Evolutionary conservation across 148 eudicot genomes (phyloP), one percentile per base, ranked within the genome.

Genomic region (Beta vulgaris): DNA sequence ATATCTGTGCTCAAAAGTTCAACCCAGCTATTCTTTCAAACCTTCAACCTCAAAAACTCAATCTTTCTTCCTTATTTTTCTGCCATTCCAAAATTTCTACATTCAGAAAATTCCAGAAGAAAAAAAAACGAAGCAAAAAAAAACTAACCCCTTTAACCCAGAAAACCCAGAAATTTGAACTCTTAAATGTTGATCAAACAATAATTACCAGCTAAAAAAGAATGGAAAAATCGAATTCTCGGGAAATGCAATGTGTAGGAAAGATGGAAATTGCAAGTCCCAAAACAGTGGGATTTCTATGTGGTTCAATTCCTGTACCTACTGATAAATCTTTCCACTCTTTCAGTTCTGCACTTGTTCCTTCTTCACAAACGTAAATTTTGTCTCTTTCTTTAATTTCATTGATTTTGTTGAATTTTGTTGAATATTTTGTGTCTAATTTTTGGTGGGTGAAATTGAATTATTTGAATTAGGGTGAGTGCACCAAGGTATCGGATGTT

Each of bases 401-500:
- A 31, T 63, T 39, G 13, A 7, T 59, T 73, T 16, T 71, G 7
- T 53, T 54, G 44, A 71, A 32, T 51, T 54, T 3, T 69, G 43
- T 49, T 31, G 25, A 5, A 1, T 14, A 10, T 10, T 1, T 46
- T 26, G 15, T 34, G 29, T 32, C 2, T 48, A 1, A n/a, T 2
- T n/a, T 55, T 58, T 72, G 29, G 7, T 40, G 42, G 59, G 16
- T 68, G 3, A 0, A 5, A 4, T 65, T 58, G 67, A 29, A 14
- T 63, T 4, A 3, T 40, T 44, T 49, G 16, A 44, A 7, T 25
- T 74, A 90, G 98, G 84, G 90, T 85, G 68, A 86, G 81, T 67
- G 98, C 93, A 63, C 97, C 98, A 55, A 84, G 96, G 83, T 94
- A 91, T 81, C 79, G 90, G 81, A 78, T 94, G 91, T 79, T 94